These are phyloP conservation scores for Leccinum subfulvum DNA, from an alignment of 1,284 basidiomycete genomes.

Conservation along the genomic window DNA sequence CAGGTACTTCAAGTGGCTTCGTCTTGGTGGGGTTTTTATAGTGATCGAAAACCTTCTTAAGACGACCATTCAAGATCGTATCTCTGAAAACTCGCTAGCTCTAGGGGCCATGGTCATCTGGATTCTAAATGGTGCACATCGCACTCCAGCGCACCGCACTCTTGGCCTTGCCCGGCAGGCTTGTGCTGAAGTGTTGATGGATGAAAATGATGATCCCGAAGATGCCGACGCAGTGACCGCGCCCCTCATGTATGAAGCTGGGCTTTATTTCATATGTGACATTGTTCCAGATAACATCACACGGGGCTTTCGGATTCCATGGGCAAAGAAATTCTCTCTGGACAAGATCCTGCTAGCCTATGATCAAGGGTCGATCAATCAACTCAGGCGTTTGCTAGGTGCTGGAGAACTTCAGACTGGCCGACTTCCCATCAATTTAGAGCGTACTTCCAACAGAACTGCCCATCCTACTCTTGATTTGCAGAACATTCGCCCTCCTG, in stretches of 20 bases:
- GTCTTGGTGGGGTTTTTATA: not conserved
- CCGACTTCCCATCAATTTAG: not conserved
- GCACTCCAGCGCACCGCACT: not conserved
- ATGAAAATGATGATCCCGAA: not conserved
- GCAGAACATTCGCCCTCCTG: not conserved
- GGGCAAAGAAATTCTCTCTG: no score
- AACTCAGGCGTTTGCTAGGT: not conserved
- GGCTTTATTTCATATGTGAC: not conserved
- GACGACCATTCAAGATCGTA: not conserved
- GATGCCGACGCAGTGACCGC: not conserved
- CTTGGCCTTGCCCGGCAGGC: not conserved
- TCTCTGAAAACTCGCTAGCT: not conserved
- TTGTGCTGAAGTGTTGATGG: not conserved
- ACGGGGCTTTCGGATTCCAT: not conserved
- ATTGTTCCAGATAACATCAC: not conserved
- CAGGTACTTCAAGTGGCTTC: slow-evolving; percentile 15
- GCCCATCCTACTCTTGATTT: not conserved
- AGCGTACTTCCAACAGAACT: not conserved
- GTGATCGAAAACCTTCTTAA: not conserved
- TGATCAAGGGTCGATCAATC: no score
- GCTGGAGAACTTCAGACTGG: not conserved
- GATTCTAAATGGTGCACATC: not conserved
- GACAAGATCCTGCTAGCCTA: no score
- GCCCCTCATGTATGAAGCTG: not conserved
- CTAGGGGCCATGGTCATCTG: not conserved